Percentiles rank a stretch among this genome's conserved stretches.
Evolutionary conservation across 306 rosid species (phyloP).

Genomic region (Parietaria judaica): DNA sequence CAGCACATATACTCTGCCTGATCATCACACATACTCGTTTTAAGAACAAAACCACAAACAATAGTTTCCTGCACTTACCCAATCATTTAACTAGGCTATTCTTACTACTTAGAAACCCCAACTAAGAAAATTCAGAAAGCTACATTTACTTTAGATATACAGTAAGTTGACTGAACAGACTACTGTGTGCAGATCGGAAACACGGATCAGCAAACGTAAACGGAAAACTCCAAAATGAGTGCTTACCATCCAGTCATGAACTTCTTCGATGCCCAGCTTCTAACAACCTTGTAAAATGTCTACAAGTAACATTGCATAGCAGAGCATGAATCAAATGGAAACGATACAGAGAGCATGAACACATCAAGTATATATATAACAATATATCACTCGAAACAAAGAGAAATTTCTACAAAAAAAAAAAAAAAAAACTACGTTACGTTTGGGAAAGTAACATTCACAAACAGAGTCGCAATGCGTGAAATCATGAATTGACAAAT

Average conservation of each 20-base stretch:
- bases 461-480: no score
- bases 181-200: no score
- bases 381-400: background rate
- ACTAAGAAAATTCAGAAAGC: no score
- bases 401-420: background rate
- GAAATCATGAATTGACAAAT: background rate
- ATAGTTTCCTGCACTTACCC: no score
- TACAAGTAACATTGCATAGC: constrained; percentile 30
- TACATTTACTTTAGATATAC: no score
- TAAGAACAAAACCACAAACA: no score
- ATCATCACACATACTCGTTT: background rate
- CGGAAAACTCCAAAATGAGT: constrained; percentile 9
- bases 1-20: no score
- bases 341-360: background rate
- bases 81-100: no score
- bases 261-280: constrained; percentile 89
- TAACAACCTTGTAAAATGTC: constrained; percentile 68
- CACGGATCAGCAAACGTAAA: background rate
- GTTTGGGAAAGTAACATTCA: background rate
- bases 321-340: constrained; percentile 19
- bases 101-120: no score
- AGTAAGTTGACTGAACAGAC: no score
- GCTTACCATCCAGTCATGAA: constrained; percentile 87
- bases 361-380: background rate
- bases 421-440: background rate